phyloP scores from a whole-genome alignment of 805 yeast genomes.

The Wickerhamomyces xylosicus region DNA sequence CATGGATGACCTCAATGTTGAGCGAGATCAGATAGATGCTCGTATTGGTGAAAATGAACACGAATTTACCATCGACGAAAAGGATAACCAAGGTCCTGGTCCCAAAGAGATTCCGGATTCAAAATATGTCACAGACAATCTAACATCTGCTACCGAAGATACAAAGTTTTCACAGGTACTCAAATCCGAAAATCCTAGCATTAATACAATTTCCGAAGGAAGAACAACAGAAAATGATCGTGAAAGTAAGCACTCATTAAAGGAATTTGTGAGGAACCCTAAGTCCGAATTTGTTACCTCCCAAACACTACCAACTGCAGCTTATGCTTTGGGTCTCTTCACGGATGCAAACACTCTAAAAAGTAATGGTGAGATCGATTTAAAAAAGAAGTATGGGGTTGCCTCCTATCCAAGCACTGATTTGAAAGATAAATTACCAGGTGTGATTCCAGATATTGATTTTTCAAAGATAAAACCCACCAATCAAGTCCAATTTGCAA shows the following conservation, averaged over 20 bases:
- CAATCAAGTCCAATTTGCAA: conserved; percentile 85
- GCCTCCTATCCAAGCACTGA: conserved; percentile 82
- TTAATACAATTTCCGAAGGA: conserved; percentile 6
- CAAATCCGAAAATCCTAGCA: conserved; percentile 11
- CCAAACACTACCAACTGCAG: conserved; percentile 58
- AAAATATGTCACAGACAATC: too few relatives aligned
- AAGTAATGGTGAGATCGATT: conserved; percentile 61
- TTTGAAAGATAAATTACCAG: conserved; percentile 69
- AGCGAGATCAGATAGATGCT: not conserved
- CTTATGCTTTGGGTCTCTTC: conserved; percentile 55
- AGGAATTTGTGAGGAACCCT: conserved; percentile 47
- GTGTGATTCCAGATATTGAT: conserved; percentile 79
- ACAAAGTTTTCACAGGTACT: too few relatives aligned
- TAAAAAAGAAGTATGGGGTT: conserved; percentile 74
- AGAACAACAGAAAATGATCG: conserved; percentile 12
- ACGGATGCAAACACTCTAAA: conserved; percentile 45
- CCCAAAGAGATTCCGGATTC: too few relatives aligned
- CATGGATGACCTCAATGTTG: conserved; percentile 1
- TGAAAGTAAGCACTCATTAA: not conserved
- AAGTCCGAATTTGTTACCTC: conserved; percentile 66
- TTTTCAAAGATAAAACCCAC: conserved; percentile 75
- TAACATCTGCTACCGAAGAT: too few relatives aligned
- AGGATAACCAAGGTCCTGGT: conserved; percentile 1
- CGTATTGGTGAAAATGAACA: conserved; percentile 2
- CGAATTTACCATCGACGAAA: conserved; percentile 3